A percentile compares a stretch with the other conserved stretches of the same genome.
Evolutionary conservation across 352 stramenopile genomes (phyloP).

Genomic region (Phytophthora pluvialis): DNA sequence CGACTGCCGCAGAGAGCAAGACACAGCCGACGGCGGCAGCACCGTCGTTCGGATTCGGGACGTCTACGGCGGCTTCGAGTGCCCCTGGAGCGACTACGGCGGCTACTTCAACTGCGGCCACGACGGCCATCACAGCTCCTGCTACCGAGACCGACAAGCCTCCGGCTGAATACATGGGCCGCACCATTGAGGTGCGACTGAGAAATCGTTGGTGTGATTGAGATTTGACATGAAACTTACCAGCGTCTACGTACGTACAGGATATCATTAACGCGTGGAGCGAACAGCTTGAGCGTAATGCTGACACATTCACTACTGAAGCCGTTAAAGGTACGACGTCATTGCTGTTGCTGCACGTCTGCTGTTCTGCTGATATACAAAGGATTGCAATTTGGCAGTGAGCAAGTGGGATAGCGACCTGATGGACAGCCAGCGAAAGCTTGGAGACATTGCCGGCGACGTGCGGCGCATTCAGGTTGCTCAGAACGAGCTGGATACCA

Average conservation of each 20-base stretch:
- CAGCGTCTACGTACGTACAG: constrained; percentile 23
- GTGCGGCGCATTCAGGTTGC: constrained; percentile 86
- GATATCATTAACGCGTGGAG: constrained; percentile 93
- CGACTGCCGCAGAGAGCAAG: constrained; percentile 36
- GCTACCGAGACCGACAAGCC: constrained; percentile 62
- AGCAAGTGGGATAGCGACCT: constrained; percentile 86
- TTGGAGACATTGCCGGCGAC: constrained; percentile 84
- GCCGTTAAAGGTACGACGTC: constrained; percentile 73
- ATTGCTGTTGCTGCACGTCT: neutral
- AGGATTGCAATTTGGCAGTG: constrained; percentile 44
- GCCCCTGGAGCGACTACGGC: constrained; percentile 28
- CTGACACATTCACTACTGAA: constrained; percentile 88
- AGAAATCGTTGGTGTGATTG: constrained; percentile 1
- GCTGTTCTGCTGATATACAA: neutral
- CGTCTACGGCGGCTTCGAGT: constrained; percentile 31
- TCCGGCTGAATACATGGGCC: constrained; percentile 85
- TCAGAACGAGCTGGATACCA: constrained; percentile 87
- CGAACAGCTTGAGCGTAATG: constrained; percentile 85
- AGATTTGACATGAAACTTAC: neutral
- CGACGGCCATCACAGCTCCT: constrained; percentile 41
- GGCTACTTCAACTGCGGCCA: constrained; percentile 23
- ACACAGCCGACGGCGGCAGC: constrained; percentile 26
- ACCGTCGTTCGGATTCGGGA: constrained; percentile 37
- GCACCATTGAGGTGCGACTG: constrained; percentile 74
- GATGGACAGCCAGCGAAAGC: constrained; percentile 87